Conservation (phyloP, 2,329 filamentous ascomycete species). For the Aspergillus ustus region DNA sequence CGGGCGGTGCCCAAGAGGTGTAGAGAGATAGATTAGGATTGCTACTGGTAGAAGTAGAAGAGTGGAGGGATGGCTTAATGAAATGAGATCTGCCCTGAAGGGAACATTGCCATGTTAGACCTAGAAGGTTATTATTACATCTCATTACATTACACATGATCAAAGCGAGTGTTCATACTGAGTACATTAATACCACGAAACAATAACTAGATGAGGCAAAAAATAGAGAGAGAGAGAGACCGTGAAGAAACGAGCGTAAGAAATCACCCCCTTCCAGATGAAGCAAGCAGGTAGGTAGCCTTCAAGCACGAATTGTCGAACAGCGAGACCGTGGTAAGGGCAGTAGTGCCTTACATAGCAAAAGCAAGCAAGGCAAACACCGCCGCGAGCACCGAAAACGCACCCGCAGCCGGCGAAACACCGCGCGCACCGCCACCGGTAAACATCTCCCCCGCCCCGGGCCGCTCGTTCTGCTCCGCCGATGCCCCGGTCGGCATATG, state of each 20-base stretch:
- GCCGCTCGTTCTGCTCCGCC: constrained; percentile 44
- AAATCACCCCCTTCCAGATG: too few species aligned
- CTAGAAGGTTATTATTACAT: too few species aligned
- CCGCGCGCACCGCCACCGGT: constrained; percentile 27
- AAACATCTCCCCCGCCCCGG: constrained; percentile 39
- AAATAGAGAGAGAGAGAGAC: neutral
- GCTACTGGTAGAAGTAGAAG: too few species aligned
- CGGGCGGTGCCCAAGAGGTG: neutral
- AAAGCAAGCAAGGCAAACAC: constrained; percentile 35
- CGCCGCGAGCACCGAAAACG: constrained; percentile 30
- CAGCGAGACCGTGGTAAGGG: neutral
- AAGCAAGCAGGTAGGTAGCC: too few species aligned
- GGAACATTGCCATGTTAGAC: neutral
- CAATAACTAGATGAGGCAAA: neutral
- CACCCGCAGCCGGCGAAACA: constrained; percentile 24
- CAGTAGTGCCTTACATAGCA: constrained; percentile 26
- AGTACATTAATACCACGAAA: neutral
- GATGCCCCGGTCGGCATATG: constrained; percentile 50
- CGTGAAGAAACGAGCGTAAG: neutral
- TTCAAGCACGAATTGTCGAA: neutral
- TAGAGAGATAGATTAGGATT: neutral
- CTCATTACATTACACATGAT: neutral
- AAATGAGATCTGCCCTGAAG: neutral
- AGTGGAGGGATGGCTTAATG: neutral
- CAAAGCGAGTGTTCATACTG: neutral